Evolutionary conservation across 768 basidiomycete genomes (phyloP).

Genomic region (Sutorius australiensis): DNA sequence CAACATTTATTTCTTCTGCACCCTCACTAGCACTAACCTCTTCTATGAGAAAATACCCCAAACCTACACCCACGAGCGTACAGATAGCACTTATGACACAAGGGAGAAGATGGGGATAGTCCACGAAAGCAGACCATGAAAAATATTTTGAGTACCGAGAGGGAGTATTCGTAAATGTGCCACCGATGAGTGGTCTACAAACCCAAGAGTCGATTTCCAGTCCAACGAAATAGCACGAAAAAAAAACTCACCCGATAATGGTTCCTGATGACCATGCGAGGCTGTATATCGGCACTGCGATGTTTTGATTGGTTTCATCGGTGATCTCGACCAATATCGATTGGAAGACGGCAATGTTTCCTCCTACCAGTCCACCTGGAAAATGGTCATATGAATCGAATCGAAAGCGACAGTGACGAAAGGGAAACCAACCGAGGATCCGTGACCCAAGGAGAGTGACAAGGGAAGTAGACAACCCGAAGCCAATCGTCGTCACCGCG

Average conservation of each 20-base stretch:
- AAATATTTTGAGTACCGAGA: slow-evolving; percentile 6
- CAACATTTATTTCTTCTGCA: background rate
- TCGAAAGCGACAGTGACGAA: background rate
- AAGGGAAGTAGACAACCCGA: slow-evolving; percentile 13
- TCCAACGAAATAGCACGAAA: background rate
- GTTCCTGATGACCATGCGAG: slow-evolving; percentile 5
- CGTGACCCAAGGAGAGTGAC: slow-evolving; percentile 1
- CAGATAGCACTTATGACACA: slow-evolving; percentile 1
- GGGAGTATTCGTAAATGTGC: slow-evolving; percentile 6
- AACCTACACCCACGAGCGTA: background rate
- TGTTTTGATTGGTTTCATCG: slow-evolving; percentile 12
- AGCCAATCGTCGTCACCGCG: background rate
- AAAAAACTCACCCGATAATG: background rate
- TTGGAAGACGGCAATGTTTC: slow-evolving; percentile 9
- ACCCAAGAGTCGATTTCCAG: background rate
- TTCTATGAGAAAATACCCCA: slow-evolving; percentile 4
- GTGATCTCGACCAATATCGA: slow-evolving; percentile 11
- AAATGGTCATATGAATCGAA: background rate
- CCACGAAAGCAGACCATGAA: slow-evolving; percentile 8
- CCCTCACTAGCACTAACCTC: slow-evolving; percentile 5
- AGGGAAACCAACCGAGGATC: background rate
- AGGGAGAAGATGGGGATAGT: slow-evolving; percentile 6
- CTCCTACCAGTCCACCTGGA: slow-evolving; percentile 9
- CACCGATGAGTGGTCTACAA: slow-evolving; percentile 8
- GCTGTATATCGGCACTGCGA: slow-evolving; percentile 12